A percentile compares a stretch with the other conserved stretches of the same genome.
Conservation (phyloP, 2,329 filamentous ascomycete genomes). For the Amylocarpus encephaloides region DNA sequence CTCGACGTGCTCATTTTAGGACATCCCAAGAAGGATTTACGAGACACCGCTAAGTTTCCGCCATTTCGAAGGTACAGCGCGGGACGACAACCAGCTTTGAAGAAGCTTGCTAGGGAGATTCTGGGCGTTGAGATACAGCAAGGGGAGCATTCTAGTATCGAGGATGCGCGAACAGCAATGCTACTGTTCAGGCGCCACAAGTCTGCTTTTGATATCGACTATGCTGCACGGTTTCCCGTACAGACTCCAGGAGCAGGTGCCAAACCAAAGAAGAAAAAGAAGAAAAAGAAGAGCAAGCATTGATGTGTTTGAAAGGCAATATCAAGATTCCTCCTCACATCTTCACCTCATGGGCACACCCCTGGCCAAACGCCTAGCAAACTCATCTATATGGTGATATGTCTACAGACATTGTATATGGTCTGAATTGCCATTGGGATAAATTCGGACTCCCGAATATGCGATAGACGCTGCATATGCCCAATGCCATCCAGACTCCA, state of each 20-base stretch:
- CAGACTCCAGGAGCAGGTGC: constrained; percentile 19
- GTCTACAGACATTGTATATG: constrained; percentile 6
- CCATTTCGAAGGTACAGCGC: constrained; percentile 64
- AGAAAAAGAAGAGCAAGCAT: constrained; percentile 28
- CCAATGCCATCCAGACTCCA: constrained; percentile 4
- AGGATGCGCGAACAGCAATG: constrained; percentile 88
- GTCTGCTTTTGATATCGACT: constrained; percentile 75
- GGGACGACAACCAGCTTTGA: constrained; percentile 63
- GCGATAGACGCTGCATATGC: not conserved
- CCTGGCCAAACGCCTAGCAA: too few species aligned
- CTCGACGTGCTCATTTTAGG: constrained; percentile 66
- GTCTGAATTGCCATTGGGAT: constrained; percentile 2
- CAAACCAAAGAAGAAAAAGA: constrained; percentile 36
- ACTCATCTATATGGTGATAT: not conserved
- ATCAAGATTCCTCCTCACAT: too few species aligned
- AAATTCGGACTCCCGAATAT: constrained; percentile 4
- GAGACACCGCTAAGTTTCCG: constrained; percentile 76
- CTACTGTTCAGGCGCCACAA: constrained; percentile 79
- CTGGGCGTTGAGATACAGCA: constrained; percentile 57
- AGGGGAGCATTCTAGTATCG: constrained; percentile 58
- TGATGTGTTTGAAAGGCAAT: constrained; percentile 1
- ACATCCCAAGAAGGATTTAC: constrained; percentile 70
- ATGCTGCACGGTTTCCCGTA: constrained; percentile 58
- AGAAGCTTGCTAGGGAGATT: constrained; percentile 49
- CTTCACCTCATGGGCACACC: not conserved